Evolutionary conservation across 2,329 filamentous ascomycete species (phyloP).

Genomic region (Emydomyces testavorans): DNA sequence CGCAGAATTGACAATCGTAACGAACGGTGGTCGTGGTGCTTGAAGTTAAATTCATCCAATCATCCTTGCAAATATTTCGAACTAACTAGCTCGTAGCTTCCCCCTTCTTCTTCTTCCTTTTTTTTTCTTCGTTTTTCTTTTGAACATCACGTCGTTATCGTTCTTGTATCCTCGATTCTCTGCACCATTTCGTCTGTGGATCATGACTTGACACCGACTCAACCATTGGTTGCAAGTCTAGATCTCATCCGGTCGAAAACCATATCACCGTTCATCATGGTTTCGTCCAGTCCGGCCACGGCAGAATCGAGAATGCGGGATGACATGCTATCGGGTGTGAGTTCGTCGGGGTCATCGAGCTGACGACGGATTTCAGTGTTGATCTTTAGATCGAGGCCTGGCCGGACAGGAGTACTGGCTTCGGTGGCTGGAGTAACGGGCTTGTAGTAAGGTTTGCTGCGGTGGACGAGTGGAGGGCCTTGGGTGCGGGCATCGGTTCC

Average conservation of each 20-base stretch:
- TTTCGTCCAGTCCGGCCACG: conserved; percentile 33
- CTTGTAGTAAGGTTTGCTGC: conserved; percentile 26
- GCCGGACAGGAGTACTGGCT: conserved; percentile 19
- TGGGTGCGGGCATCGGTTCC: conserved; percentile 40
- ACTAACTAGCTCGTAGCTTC: background rate
- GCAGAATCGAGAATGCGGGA: conserved; percentile 38
- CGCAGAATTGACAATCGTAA: no score
- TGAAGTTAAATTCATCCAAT: no score
- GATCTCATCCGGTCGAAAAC: conserved; percentile 36
- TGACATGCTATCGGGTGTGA: conserved; percentile 41
- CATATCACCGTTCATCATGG: conserved; percentile 30
- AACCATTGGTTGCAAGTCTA: conserved; percentile 20
- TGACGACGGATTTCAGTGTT: conserved; percentile 31
- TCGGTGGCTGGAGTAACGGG: conserved; percentile 21
- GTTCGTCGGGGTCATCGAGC: conserved; percentile 33
- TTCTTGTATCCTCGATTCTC: background rate
- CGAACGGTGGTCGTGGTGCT: no score
- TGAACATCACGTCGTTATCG: background rate
- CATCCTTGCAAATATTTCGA: background rate
- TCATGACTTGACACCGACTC: conserved; percentile 8
- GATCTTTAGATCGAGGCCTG: conserved; percentile 33
- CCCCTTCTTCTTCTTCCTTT: background rate
- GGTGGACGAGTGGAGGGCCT: conserved; percentile 34
- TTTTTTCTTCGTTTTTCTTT: background rate
- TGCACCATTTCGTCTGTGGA: conserved; percentile 4